These are phyloP conservation scores for Penicillium olsonii DNA, from an alignment of 2,329 filamentous ascomycete genomes.

Conservation along the genomic window DNA sequence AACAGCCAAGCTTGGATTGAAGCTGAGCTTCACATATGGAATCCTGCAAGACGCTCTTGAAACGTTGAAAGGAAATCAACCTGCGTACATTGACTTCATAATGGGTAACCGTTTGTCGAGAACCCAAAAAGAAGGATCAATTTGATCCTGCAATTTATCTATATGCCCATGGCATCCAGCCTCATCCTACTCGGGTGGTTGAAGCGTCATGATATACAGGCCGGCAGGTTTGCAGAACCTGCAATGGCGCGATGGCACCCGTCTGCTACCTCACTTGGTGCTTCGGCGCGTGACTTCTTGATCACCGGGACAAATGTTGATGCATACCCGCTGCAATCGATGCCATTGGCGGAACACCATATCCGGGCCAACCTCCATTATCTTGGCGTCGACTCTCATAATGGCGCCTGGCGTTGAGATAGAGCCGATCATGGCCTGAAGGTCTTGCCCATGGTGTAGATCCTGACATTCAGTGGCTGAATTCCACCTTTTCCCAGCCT, in stretches of 20 bases:
- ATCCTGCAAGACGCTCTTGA: slow-evolving; percentile 75
- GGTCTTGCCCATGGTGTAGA: background rate
- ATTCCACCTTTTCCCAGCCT: background rate
- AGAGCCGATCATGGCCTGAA: too few species aligned
- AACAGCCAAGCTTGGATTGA: slow-evolving; percentile 76
- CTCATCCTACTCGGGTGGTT: background rate
- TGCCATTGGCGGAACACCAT: background rate
- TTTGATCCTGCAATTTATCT: slow-evolving; percentile 11
- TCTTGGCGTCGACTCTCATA: too few species aligned
- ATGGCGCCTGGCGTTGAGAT: too few species aligned
- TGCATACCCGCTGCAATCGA: background rate
- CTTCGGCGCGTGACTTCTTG: background rate
- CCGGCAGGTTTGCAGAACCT: background rate
- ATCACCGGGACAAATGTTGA: background rate
- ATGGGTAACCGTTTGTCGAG: slow-evolving; percentile 47
- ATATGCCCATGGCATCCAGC: background rate
- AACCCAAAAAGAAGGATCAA: slow-evolving; percentile 15
- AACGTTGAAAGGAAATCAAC: slow-evolving; percentile 67
- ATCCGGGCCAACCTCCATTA: background rate
- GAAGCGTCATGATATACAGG: background rate
- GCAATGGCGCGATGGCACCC: background rate
- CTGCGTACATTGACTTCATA: slow-evolving; percentile 73
- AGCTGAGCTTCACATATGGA: slow-evolving; percentile 78
- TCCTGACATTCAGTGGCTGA: background rate
- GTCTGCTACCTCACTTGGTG: background rate